Percentiles rank a stretch among this genome's conserved stretches.
These are phyloP conservation scores for Pyricularia sp. DNA, from an alignment of 2,329 filamentous ascomycete genomes.

Conservation along the genomic window DNA sequence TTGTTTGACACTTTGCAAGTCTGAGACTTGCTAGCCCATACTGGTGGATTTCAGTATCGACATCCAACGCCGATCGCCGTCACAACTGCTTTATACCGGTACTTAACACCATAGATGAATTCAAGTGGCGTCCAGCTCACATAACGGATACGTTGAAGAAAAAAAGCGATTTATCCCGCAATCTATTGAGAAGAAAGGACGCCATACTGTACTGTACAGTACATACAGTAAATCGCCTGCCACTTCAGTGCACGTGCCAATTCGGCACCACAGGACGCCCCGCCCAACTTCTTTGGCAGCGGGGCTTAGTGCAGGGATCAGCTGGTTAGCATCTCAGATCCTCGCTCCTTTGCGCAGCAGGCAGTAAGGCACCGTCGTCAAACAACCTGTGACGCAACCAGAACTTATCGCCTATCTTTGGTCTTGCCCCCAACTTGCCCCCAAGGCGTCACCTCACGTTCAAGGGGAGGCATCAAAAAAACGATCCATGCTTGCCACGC, in stretches of 20 bases:
- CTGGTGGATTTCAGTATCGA: no score
- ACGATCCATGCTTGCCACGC: background rate
- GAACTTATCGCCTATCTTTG: background rate
- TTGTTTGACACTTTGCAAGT: no score
- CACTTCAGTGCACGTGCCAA: background rate
- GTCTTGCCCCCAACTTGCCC: background rate
- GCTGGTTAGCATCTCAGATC: background rate
- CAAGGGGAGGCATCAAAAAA: background rate
- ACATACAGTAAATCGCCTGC: background rate
- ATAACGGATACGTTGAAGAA: no score
- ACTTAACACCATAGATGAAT: no score
- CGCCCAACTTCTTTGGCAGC: background rate
- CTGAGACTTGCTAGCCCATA: no score
- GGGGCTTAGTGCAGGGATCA: background rate
- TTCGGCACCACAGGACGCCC: background rate
- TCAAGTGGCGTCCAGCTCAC: no score
- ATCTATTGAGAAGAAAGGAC: background rate
- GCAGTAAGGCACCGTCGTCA: background rate
- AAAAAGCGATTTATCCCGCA: no score
- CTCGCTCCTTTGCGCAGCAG: background rate
- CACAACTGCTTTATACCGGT: no score
- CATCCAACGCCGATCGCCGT: no score
- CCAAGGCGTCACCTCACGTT: background rate
- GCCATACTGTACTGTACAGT: background rate
- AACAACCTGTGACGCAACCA: background rate